These are phyloP conservation scores for Saccharomyces kudriavzevii DNA, from an alignment of 805 yeast species.

Conservation along the genomic window DNA sequence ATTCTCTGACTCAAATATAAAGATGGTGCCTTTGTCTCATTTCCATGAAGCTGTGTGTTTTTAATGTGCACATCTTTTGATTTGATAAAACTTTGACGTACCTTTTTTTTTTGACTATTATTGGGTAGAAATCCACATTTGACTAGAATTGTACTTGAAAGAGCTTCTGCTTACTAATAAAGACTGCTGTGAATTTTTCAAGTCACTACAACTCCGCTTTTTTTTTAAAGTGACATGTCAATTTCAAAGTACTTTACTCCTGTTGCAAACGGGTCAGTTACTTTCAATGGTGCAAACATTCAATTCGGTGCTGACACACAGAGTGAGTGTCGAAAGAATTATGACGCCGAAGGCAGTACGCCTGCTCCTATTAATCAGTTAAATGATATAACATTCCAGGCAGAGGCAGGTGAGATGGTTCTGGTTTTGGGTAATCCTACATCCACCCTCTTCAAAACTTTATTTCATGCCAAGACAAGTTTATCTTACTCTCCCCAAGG, in stretches of 20 bases:
- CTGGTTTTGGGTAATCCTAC: conserved; percentile 23
- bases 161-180: not conserved
- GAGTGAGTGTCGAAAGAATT: not conserved
- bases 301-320: not conserved
- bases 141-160: not conserved
- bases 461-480: conserved; percentile 16
- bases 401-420: conserved; percentile 23
- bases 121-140: not conserved
- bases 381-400: conserved; percentile 18
- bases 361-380: not conserved
- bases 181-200: not conserved
- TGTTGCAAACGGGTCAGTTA: conserved; percentile 4
- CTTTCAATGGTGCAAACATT: conserved; percentile 5
- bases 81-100: not conserved
- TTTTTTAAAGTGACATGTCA: not conserved
- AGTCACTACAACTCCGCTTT: not conserved
- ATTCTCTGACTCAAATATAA: not conserved
- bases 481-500: conserved; percentile 16
- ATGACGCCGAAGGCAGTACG: not conserved
- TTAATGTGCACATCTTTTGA: not conserved
- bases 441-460: conserved; percentile 19
- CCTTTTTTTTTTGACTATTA: not conserved
- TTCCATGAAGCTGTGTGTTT: not conserved
- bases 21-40: not conserved
- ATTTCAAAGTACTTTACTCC: conserved; percentile 6